Evolutionary conservation across 345 rosid species (phyloP).

Genomic region (Euphorbia peplus): DNA sequence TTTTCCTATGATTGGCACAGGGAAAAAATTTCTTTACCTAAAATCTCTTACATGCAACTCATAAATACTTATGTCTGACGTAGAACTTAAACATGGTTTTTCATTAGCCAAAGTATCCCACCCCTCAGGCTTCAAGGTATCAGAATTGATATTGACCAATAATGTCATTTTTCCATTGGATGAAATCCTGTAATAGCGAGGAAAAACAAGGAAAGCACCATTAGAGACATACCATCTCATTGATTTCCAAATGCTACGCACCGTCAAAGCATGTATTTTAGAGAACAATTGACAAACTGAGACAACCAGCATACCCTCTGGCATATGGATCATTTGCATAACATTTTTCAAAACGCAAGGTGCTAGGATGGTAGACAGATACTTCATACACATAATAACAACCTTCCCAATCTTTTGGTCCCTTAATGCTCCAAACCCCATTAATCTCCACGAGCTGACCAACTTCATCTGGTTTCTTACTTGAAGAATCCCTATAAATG

Average conservation of each 20-base stretch:
- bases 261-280: conserved; percentile 17
- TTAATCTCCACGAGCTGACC: conserved; percentile 48
- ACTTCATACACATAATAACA: conserved; percentile 82
- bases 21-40: conserved; percentile 46
- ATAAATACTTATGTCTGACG: conserved; percentile 76
- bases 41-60: conserved; percentile 95
- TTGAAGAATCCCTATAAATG: conserved; percentile 48
- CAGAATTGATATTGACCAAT: conserved; percentile 62
- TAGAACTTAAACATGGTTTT: conserved; percentile 58
- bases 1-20: not conserved
- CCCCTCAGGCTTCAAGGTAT: conserved; percentile 65
- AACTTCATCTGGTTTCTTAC: conserved; percentile 48
- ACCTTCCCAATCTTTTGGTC: conserved; percentile 75
- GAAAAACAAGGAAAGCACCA: conserved; percentile 18
- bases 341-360: conserved; percentile 69
- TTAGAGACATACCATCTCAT: not conserved
- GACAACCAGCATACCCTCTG: conserved; percentile 62
- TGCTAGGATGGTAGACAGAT: conserved; percentile 76
- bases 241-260: not conserved
- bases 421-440: conserved; percentile 76
- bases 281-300: conserved; percentile 29
- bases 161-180: conserved; percentile 74
- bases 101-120: conserved; percentile 72
- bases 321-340: conserved; percentile 95
- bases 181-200: conserved; percentile 56